These are phyloP conservation scores for Testicularia cyperi DNA, from an alignment of 1,284 basidiomycete genomes.

Conservation along the genomic window DNA sequence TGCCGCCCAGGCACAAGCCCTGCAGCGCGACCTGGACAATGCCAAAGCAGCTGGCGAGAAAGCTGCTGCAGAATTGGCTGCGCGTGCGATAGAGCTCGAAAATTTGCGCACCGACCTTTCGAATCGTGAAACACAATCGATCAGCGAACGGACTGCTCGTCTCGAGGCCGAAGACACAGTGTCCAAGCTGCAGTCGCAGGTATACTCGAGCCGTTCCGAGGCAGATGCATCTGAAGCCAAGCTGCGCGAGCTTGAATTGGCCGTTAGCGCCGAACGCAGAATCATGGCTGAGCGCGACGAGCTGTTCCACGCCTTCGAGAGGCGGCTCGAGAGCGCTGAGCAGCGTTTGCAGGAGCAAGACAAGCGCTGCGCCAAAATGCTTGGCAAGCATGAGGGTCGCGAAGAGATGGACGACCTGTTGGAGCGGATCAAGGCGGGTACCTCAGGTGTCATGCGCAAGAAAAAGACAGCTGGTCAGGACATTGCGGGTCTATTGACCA, in stretches of 20 bases:
- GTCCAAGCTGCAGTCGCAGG: slow-evolving; percentile 1
- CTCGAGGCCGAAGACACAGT: slow-evolving; percentile 1
- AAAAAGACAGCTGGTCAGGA: slow-evolving; percentile 47
- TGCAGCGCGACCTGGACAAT: slow-evolving; percentile 3
- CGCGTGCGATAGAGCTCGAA: too few species aligned
- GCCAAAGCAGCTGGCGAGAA: neutral
- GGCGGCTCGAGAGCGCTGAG: slow-evolving; percentile 46
- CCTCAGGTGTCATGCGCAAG: slow-evolving; percentile 28
- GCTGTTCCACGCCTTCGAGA: slow-evolving; percentile 47
- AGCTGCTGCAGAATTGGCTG: too few species aligned
- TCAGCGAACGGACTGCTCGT: too few species aligned
- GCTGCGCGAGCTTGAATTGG: slow-evolving; percentile 42
- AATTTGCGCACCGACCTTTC: too few species aligned
- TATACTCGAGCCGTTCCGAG: neutral
- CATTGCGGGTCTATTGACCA: slow-evolving; percentile 42
- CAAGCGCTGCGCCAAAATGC: slow-evolving; percentile 50
- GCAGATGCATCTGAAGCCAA: slow-evolving; percentile 13
- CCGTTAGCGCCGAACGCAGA: slow-evolving; percentile 39
- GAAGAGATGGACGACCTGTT: slow-evolving; percentile 59
- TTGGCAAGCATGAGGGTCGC: slow-evolving; percentile 57
- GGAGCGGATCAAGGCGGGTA: slow-evolving; percentile 53
- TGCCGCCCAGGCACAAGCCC: neutral
- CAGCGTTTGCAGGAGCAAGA: slow-evolving; percentile 52
- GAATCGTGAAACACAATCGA: too few species aligned
- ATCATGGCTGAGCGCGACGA: slow-evolving; percentile 47